Conservation (phyloP, 139 green algal species). For the Coccomyxa sp. region DNA sequence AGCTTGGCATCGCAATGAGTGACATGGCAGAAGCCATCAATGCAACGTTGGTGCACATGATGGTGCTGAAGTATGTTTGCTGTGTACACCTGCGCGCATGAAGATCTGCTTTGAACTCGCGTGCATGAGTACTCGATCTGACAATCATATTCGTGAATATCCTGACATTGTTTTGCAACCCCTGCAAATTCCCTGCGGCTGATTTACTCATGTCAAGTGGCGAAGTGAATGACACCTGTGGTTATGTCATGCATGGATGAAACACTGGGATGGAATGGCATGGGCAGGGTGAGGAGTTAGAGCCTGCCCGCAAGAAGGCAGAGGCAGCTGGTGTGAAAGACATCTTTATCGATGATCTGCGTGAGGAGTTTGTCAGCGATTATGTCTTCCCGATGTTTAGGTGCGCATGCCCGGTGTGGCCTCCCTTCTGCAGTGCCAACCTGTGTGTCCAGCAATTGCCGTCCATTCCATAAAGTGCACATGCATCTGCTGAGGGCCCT, state of each 20-base stretch:
- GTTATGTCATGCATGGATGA: too few relatives aligned
- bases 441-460: background rate
- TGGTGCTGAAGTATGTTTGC: background rate
- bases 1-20: background rate
- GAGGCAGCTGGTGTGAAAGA: constrained; percentile 90
- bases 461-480: background rate
- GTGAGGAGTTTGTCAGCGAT: constrained; percentile 97
- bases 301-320: constrained; percentile 87
- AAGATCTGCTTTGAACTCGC: too few relatives aligned
- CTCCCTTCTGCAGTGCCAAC: background rate
- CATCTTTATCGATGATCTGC: constrained; percentile 97
- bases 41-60: background rate
- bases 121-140: too few relatives aligned
- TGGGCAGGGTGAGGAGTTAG: constrained; percentile 88
- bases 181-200: too few relatives aligned
- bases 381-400: constrained; percentile 99
- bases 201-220: too few relatives aligned
- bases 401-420: constrained; percentile 7
- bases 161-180: too few relatives aligned
- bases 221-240: too few relatives aligned
- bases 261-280: too few relatives aligned
- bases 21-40: background rate
- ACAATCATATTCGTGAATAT: too few relatives aligned
- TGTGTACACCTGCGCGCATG: too few relatives aligned
- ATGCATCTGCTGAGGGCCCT: too few relatives aligned